These are phyloP conservation scores for Fusarium verrucosum DNA, from an alignment of 2,329 filamentous ascomycete genomes.

Conservation along the genomic window DNA sequence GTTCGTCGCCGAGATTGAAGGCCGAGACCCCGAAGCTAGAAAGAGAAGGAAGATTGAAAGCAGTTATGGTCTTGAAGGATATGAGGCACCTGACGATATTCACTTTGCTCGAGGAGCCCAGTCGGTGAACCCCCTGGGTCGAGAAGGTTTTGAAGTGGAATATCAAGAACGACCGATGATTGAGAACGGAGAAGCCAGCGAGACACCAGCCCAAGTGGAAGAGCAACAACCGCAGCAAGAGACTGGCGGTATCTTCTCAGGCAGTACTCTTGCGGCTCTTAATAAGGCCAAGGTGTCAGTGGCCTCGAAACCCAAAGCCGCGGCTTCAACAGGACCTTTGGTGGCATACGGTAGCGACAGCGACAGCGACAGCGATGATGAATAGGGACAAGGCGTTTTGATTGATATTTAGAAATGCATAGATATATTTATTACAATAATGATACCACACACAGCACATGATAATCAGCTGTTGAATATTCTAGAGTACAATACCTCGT, in stretches of 20 bases:
- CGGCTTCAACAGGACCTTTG: constrained; percentile 72
- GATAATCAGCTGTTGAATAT: constrained; percentile 79
- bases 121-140: constrained; percentile 67
- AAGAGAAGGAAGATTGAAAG: constrained; percentile 92
- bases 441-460: constrained; percentile 44
- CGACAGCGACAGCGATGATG: constrained; percentile 86
- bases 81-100: constrained; percentile 92
- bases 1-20: constrained; percentile 94
- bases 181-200: constrained; percentile 62
- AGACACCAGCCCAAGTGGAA: constrained; percentile 45
- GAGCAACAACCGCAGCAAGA: constrained; percentile 52
- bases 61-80: constrained; percentile 86
- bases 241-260: constrained; percentile 77
- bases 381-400: constrained; percentile 50
- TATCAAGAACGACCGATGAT: constrained; percentile 68
- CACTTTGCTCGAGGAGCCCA: constrained; percentile 86
- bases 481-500: constrained; percentile 83
- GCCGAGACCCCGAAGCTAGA: constrained; percentile 83
- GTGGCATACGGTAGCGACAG: constrained; percentile 93
- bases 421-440: constrained; percentile 44
- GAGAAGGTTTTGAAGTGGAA: constrained; percentile 70
- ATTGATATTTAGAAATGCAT: constrained; percentile 34
- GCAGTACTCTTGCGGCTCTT: constrained; percentile 81
- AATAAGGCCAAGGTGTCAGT: constrained; percentile 66
- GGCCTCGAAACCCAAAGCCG: constrained; percentile 63